phyloP scores from a whole-genome alignment of 345 rosid genomes.

The Lumnitzera racemosa region DNA sequence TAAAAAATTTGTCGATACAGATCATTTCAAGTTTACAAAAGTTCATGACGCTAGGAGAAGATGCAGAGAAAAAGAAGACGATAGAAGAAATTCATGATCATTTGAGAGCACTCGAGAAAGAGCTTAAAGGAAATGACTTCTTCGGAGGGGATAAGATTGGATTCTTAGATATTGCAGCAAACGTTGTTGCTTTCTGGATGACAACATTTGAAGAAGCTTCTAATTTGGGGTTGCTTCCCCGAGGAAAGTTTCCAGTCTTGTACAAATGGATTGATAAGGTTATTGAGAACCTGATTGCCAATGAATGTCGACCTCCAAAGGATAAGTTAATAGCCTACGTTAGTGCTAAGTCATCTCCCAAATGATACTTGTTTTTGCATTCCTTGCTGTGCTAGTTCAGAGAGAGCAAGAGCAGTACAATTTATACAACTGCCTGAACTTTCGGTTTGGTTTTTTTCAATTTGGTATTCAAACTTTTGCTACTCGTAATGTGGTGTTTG shows the following conservation, averaged over 20 bases:
- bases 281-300: slow-evolving; percentile 1
- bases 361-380: too few relatives aligned
- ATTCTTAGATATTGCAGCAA: slow-evolving; percentile 24
- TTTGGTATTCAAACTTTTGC: too few relatives aligned
- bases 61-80: slow-evolving; percentile 12
- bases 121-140: slow-evolving; percentile 19
- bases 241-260: slow-evolving; percentile 10
- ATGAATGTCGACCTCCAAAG: slow-evolving; percentile 18
- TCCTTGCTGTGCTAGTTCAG: too few relatives aligned
- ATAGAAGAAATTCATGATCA: slow-evolving; percentile 18
- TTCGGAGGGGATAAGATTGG: slow-evolving; percentile 24
- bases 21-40: too few relatives aligned
- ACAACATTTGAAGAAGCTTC: slow-evolving; percentile 17
- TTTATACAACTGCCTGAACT: too few relatives aligned
- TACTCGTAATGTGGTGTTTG: too few relatives aligned
- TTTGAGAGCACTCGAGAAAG: slow-evolving; percentile 20
- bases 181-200: slow-evolving; percentile 19
- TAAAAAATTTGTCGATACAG: too few relatives aligned
- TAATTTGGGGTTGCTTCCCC: slow-evolving; percentile 14
- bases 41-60: background rate
- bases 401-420: too few relatives aligned
- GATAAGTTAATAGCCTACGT: too few relatives aligned
- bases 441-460: too few relatives aligned
- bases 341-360: too few relatives aligned
- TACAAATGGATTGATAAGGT: slow-evolving; percentile 19